Percentiles rank a stretch among this genome's conserved stretches.
Conservation (phyloP, 257 asterid genomes). For the Capsicum baccatum region DNA sequence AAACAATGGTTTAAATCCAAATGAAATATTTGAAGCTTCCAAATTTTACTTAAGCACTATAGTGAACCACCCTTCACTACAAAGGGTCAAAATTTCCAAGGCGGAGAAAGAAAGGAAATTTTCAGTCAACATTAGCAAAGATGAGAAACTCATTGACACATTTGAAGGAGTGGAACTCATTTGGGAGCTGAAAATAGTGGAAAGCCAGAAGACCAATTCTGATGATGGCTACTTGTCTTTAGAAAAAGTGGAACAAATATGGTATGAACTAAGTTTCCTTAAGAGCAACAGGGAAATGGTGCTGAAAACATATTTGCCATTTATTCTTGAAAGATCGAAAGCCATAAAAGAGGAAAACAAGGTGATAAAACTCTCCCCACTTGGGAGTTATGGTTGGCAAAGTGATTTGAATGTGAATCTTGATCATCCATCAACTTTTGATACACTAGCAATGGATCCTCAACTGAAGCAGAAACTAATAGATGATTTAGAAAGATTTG, state of each 20-base stretch:
- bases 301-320: conserved; percentile 36
- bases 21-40: conserved; percentile 40
- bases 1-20: conserved; percentile 23
- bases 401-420: conserved; percentile 24
- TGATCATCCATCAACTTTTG: conserved; percentile 51
- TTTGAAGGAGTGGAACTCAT: conserved; percentile 33
- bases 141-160: conserved; percentile 33
- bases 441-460: conserved; percentile 47
- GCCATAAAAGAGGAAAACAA: conserved; percentile 35
- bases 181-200: conserved; percentile 36
- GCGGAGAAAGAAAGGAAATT: conserved; percentile 22
- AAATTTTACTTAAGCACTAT: conserved; percentile 32
- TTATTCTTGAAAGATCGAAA: conserved; percentile 36
- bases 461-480: conserved; percentile 29
- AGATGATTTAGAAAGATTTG: conserved; percentile 40
- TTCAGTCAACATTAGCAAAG: conserved; percentile 26
- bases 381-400: conserved; percentile 24
- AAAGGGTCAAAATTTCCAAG: conserved; percentile 34
- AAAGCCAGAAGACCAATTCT: conserved; percentile 22
- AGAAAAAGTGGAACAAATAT: conserved; percentile 19
- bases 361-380: conserved; percentile 32
- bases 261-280: conserved; percentile 38
- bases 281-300: conserved; percentile 31
- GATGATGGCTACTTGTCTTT: conserved; percentile 23
- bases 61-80: not conserved